Conservation (phyloP, 1,284 basidiomycete species). For the Cystobasidium sp. region DNA sequence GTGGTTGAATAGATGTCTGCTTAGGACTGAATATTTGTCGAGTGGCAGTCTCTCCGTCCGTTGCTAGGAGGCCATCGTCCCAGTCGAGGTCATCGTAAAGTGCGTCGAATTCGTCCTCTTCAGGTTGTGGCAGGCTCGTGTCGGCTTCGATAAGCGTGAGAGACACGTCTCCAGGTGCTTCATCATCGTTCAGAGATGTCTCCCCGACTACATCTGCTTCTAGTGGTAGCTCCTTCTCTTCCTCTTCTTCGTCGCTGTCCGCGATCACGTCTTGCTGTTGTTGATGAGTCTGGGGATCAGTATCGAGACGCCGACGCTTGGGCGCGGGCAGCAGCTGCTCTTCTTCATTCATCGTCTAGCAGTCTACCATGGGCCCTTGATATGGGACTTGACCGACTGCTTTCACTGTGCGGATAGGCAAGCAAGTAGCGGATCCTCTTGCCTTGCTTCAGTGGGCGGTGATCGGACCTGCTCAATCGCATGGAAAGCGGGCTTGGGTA, state of each 20-base stretch:
- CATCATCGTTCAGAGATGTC: background rate
- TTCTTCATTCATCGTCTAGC: background rate
- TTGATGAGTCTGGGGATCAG: background rate
- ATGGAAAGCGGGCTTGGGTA: background rate
- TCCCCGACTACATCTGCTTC: background rate
- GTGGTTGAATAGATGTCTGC: background rate
- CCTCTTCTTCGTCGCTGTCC: constrained; percentile 34
- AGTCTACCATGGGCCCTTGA: too few relatives aligned
- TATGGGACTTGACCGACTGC: too few relatives aligned
- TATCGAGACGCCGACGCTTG: constrained; percentile 31
- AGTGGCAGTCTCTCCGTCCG: constrained; percentile 10
- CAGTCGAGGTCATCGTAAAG: constrained; percentile 23
- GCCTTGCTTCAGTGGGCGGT: too few relatives aligned
- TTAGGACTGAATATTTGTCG: constrained; percentile 26
- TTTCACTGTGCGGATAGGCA: too few relatives aligned
- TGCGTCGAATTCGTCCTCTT: constrained; percentile 22
- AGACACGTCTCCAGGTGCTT: background rate
- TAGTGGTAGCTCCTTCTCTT: constrained; percentile 10
- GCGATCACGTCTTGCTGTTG: constrained; percentile 22
- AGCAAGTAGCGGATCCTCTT: too few relatives aligned
- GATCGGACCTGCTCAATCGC: too few relatives aligned
- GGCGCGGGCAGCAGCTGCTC: constrained; percentile 5
- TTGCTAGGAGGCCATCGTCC: constrained; percentile 33
- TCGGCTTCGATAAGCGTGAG: background rate
- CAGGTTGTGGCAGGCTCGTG: constrained; percentile 4